These are phyloP conservation scores for Exophiala aquamarina DNA, from an alignment of 2,329 filamentous ascomycete species.

Conservation along the genomic window DNA sequence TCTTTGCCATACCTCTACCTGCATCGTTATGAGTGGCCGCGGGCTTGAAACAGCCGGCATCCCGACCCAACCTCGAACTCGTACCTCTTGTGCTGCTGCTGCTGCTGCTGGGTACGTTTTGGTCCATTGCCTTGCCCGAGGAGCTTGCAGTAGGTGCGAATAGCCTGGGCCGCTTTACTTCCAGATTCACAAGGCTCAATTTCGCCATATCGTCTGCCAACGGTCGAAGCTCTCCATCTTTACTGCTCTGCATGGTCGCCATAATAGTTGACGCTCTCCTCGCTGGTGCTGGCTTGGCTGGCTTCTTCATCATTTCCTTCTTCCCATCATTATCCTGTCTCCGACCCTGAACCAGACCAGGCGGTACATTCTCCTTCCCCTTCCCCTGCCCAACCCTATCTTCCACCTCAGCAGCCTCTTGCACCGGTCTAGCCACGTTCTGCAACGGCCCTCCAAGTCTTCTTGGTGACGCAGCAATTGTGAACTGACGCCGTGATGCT, in stretches of 20 bases:
- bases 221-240: neutral
- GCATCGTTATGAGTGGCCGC: no score
- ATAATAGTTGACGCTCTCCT: no score
- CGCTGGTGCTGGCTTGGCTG: no score
- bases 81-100: no score
- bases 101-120: neutral
- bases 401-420: constrained; percentile 40
- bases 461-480: constrained; percentile 47
- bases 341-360: constrained; percentile 33
- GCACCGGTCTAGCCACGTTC: constrained; percentile 39
- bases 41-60: no score
- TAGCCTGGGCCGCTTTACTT: neutral
- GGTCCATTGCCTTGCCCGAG: neutral
- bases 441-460: constrained; percentile 47
- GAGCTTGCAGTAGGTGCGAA: constrained; percentile 1
- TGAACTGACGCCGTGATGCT: constrained; percentile 18
- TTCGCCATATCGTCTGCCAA: constrained; percentile 4
- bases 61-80: no score
- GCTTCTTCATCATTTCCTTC: no score
- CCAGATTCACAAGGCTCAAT: neutral
- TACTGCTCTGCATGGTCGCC: neutral
- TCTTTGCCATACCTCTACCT: no score
- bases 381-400: constrained; percentile 55
- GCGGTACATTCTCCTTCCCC: constrained; percentile 65
- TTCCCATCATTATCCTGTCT: no score